Evolutionary conservation across 257 asterid species (phyloP).

Genomic region (Plantago ovata): DNA sequence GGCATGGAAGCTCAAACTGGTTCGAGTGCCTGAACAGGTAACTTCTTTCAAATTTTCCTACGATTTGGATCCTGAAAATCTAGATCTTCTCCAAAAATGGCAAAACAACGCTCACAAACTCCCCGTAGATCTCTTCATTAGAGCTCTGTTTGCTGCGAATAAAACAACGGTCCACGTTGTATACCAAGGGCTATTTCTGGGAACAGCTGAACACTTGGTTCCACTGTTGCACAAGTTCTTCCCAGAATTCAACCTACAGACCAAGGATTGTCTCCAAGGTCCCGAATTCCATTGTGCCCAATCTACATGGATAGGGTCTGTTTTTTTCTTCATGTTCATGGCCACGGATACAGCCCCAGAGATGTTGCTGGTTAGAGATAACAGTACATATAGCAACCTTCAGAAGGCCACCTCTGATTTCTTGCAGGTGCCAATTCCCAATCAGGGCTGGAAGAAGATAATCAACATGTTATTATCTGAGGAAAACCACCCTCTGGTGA

Average conservation of each 20-base stretch:
- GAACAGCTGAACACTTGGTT: slow-evolving; percentile 21
- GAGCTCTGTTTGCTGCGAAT: slow-evolving; percentile 9
- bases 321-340: slow-evolving; percentile 13
- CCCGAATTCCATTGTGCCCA: slow-evolving; percentile 14
- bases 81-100: slow-evolving; percentile 25
- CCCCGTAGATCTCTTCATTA: slow-evolving; percentile 19
- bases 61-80: slow-evolving; percentile 5
- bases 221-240: neutral
- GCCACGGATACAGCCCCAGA: neutral
- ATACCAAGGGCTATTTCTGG: slow-evolving; percentile 29
- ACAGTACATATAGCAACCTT: neutral
- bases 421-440: slow-evolving; percentile 19
- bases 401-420: slow-evolving; percentile 30
- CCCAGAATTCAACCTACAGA: slow-evolving; percentile 20
- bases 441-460: slow-evolving; percentile 23
- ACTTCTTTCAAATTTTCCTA: slow-evolving; percentile 21
- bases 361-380: neutral
- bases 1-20: slow-evolving; percentile 33
- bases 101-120: slow-evolving; percentile 20
- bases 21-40: slow-evolving; percentile 24
- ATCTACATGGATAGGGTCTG: slow-evolving; percentile 25
- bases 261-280: slow-evolving; percentile 20
- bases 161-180: slow-evolving; percentile 6
- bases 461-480: slow-evolving; percentile 15
- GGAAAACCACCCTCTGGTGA: slow-evolving; percentile 4